Evolutionary conservation across 768 basidiomycete species (phyloP).

Genomic region (Tylopilus sp.): DNA sequence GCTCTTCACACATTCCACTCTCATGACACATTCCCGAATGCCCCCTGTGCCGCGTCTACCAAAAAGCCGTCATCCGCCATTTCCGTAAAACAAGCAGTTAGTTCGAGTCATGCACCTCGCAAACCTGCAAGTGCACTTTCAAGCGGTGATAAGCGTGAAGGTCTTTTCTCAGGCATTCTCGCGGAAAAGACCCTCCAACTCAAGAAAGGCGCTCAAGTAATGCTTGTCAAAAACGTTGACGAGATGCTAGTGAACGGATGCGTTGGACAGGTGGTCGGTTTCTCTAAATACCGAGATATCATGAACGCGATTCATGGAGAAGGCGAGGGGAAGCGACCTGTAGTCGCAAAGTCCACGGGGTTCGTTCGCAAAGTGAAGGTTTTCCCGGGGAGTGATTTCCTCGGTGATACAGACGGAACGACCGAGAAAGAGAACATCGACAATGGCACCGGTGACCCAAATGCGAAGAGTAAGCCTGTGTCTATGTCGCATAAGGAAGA

Average conservation of each 20-base stretch:
- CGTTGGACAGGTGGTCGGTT: constrained; percentile 59
- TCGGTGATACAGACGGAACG: constrained; percentile 1
- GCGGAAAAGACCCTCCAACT: constrained; percentile 54
- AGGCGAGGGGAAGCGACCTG: constrained; percentile 22
- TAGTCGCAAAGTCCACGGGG: constrained; percentile 29
- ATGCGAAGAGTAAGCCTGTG: constrained; percentile 21
- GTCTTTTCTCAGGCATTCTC: constrained; percentile 59
- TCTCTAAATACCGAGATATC: constrained; percentile 33
- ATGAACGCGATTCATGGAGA: constrained; percentile 17
- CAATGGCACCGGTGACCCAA: constrained; percentile 14
- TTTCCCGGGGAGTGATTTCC: constrained; percentile 26
- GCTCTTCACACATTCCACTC: constrained; percentile 44
- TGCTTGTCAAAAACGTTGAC: constrained; percentile 70
- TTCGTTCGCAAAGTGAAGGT: constrained; percentile 35
- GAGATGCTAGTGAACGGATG: constrained; percentile 64
- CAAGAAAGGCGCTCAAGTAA: constrained; percentile 61
- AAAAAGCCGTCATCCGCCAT: constrained; percentile 3
- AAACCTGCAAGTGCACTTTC: constrained; percentile 18
- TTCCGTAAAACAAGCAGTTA: not conserved
- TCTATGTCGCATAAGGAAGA: constrained; percentile 35
- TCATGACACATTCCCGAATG: constrained; percentile 42
- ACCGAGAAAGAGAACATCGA: constrained; percentile 35
- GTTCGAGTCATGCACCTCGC: constrained; percentile 27
- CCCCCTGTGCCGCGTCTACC: not conserved
- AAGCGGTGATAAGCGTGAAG: constrained; percentile 40